Percentiles rank a stretch among this genome's conserved stretches.
These are phyloP conservation scores for Cornus controversa DNA, from an alignment of 148 eudicot species.

Conservation along the genomic window DNA sequence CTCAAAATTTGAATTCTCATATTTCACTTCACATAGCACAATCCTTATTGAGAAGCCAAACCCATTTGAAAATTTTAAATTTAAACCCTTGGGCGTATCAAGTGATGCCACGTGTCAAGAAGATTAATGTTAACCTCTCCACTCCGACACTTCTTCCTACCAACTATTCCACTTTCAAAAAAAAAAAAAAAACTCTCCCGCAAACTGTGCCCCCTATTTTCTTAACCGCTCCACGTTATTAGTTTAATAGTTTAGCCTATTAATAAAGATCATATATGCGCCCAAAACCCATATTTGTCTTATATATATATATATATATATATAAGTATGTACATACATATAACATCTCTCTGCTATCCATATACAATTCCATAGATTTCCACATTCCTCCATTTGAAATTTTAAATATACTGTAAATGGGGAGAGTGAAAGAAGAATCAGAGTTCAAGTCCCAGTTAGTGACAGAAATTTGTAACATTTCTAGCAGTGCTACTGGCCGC, in stretches of 20 bases:
- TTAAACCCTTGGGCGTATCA: background rate
- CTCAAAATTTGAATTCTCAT: no score
- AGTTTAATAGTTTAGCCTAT: slow-evolving; percentile 16
- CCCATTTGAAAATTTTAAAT: no score
- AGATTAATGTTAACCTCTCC: slow-evolving; percentile 10
- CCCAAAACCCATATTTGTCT: background rate
- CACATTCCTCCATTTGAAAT: background rate
- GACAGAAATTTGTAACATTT: slow-evolving; percentile 41
- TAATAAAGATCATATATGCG: background rate
- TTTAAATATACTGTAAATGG: slow-evolving; percentile 25
- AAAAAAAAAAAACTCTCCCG: slow-evolving; percentile 11
- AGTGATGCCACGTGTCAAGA: slow-evolving; percentile 10
- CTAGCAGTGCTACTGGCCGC: slow-evolving; percentile 17
- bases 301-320: background rate
- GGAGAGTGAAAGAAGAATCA: slow-evolving; percentile 25
- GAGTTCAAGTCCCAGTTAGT: slow-evolving; percentile 51
- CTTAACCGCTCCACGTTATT: slow-evolving; percentile 61
- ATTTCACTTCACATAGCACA: no score
- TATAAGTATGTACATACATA: background rate
- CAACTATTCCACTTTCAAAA: slow-evolving; percentile 24
- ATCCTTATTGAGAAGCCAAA: background rate
- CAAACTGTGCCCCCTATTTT: slow-evolving; percentile 34
- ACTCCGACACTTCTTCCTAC: background rate
- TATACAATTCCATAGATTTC: background rate
- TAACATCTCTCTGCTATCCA: background rate